These are phyloP conservation scores for Diatrype stigma DNA, from an alignment of 2,329 filamentous ascomycete genomes.

Conservation along the genomic window DNA sequence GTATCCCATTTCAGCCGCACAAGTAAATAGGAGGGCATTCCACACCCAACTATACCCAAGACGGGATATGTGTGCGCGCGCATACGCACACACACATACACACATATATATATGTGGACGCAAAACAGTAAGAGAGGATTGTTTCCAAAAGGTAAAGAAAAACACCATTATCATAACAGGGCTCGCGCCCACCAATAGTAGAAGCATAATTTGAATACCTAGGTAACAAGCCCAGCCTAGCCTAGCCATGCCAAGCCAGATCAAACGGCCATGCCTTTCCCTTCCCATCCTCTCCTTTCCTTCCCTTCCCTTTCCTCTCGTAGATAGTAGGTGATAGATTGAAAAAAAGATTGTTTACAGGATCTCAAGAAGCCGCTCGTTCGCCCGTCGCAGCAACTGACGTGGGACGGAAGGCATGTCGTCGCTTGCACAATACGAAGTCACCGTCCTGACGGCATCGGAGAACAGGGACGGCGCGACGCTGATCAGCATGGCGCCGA, in stretches of 20 bases:
- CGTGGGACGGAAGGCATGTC: not conserved
- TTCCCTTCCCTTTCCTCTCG: too few relatives aligned
- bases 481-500: not conserved
- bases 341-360: not conserved
- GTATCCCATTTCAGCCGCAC: too few relatives aligned
- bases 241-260: too few relatives aligned
- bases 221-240: too few relatives aligned
- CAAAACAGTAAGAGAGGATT: not conserved
- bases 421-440: not conserved
- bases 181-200: too few relatives aligned
- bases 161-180: not conserved
- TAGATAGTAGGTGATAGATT: not conserved
- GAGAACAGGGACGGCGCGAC: slow-evolving; percentile 1
- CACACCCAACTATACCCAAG: not conserved
- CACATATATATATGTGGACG: not conserved
- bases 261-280: too few relatives aligned
- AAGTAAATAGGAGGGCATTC: too few relatives aligned
- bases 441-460: not conserved
- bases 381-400: not conserved
- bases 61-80: not conserved
- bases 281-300: too few relatives aligned
- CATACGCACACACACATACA: not conserved
- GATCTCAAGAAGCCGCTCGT: not conserved
- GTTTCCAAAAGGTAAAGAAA: not conserved
- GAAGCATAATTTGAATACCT: too few relatives aligned